A percentile compares a stretch with the other conserved stretches of the same genome.
phyloP scores from a whole-genome alignment of 139 green algal species.

The Volvox africanus region DNA sequence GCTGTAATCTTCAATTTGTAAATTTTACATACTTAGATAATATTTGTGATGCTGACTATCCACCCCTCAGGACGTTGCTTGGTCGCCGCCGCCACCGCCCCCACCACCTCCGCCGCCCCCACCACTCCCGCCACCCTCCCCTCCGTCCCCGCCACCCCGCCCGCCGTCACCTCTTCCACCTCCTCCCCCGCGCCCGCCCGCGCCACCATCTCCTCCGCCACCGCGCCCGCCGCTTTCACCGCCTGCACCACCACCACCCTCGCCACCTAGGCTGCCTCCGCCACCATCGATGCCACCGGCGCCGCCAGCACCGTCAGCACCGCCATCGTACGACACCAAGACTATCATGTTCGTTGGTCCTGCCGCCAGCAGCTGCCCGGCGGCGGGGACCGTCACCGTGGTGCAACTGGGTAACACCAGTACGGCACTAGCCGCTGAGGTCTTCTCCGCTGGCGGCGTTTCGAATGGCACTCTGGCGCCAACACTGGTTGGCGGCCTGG shows the following conservation, averaged over 20 bases:
- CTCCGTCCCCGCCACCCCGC: not conserved
- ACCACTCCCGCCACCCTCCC: not conserved
- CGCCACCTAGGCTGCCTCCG: not conserved
- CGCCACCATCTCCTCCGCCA: not conserved
- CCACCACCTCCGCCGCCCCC: not conserved
- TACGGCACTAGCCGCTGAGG: not conserved
- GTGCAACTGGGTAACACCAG: not conserved
- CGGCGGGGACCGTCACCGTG: not conserved
- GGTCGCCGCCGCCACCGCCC: conserved; percentile 3
- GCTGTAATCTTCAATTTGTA: no score
- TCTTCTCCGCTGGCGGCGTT: not conserved
- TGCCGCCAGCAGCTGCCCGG: not conserved
- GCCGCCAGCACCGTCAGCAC: not conserved
- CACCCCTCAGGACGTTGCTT: not conserved
- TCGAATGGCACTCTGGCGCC: not conserved
- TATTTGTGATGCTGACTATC: not conserved
- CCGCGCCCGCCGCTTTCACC: not conserved
- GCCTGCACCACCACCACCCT: not conserved
- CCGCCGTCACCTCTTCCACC: not conserved
- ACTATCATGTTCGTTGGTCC: not conserved
- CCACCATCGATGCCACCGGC: not conserved
- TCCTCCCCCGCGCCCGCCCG: not conserved
- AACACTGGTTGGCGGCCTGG: not conserved
- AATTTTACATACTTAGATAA: no score
- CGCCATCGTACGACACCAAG: not conserved